Percentiles rank a stretch among this genome's conserved stretches.
Conservation (phyloP, 1,284 basidiomycete species). For the Tranzscheliella williamsii region DNA sequence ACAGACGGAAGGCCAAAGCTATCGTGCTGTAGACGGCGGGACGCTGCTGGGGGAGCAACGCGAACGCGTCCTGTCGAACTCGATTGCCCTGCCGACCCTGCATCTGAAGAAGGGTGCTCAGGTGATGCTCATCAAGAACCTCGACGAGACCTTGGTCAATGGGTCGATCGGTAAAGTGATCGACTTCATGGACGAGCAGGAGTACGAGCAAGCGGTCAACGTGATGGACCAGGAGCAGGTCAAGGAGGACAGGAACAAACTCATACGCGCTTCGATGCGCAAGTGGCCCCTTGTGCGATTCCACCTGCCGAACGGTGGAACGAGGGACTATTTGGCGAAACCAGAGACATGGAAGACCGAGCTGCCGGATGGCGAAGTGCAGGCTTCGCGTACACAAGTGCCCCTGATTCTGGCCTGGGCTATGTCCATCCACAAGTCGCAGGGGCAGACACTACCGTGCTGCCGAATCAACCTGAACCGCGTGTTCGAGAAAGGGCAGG, state of each 20-base stretch:
- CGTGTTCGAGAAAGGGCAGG: constrained; percentile 67
- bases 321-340: constrained; percentile 42
- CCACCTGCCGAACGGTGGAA: constrained; percentile 35
- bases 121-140: constrained; percentile 76
- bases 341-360: constrained; percentile 61
- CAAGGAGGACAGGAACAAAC: constrained; percentile 43
- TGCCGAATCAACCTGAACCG: constrained; percentile 55
- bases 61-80: constrained; percentile 42
- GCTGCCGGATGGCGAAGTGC: constrained; percentile 60
- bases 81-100: constrained; percentile 62
- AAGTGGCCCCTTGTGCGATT: constrained; percentile 57
- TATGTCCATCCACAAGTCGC: constrained; percentile 60
- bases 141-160: constrained; percentile 77
- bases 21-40: constrained; percentile 46
- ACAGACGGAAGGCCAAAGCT: constrained; percentile 30
- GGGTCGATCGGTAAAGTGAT: constrained; percentile 75
- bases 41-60: constrained; percentile 26
- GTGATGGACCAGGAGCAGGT: constrained; percentile 43
- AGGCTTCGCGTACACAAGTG: constrained; percentile 51
- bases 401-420: constrained; percentile 60
- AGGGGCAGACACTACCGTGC: constrained; percentile 57
- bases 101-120: constrained; percentile 71
- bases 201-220: constrained; percentile 48
- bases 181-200: constrained; percentile 44
- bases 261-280: constrained; percentile 30